Evolutionary conservation across 2,329 filamentous ascomycete genomes (phyloP).

Genomic region (Didymella pomorum): DNA sequence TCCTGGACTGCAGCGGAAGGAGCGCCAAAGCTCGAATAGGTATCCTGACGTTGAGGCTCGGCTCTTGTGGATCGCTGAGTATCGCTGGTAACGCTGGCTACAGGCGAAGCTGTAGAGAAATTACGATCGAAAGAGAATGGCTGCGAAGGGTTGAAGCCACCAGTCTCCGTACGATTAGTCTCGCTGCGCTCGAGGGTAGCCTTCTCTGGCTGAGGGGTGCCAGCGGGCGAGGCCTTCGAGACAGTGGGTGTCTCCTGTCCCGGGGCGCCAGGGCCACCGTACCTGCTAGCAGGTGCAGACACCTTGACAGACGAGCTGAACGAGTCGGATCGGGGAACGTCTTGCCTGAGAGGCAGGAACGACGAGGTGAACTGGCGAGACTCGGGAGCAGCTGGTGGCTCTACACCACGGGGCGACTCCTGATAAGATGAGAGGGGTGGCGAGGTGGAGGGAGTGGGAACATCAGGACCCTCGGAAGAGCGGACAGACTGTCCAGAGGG

Average conservation of each 20-base stretch:
- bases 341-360: constrained; percentile 73
- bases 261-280: constrained; percentile 54
- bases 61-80: constrained; percentile 46
- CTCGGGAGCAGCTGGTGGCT: constrained; percentile 72
- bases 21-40: constrained; percentile 50
- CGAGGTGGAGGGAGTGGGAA: constrained; percentile 69
- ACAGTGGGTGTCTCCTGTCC: constrained; percentile 60
- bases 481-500: constrained; percentile 55
- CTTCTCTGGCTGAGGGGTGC: constrained; percentile 63
- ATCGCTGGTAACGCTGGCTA: constrained; percentile 52
- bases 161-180: constrained; percentile 46
- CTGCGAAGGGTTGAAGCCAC: constrained; percentile 46
- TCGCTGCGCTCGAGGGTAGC: constrained; percentile 45
- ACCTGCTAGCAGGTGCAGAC: constrained; percentile 73
- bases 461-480: constrained; percentile 58
- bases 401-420: constrained; percentile 63
- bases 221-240: constrained; percentile 51
- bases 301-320: constrained; percentile 80
- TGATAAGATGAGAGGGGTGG: constrained; percentile 64
- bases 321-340: constrained; percentile 67
- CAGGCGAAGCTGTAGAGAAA: constrained; percentile 48
- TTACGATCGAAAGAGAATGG: constrained; percentile 45
- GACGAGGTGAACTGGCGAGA: constrained; percentile 80
- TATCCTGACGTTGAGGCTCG: constrained; percentile 51
- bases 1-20: constrained; percentile 39